These are phyloP conservation scores for Alternaria sp. DNA, from an alignment of 2,329 filamentous ascomycete genomes.

Conservation along the genomic window DNA sequence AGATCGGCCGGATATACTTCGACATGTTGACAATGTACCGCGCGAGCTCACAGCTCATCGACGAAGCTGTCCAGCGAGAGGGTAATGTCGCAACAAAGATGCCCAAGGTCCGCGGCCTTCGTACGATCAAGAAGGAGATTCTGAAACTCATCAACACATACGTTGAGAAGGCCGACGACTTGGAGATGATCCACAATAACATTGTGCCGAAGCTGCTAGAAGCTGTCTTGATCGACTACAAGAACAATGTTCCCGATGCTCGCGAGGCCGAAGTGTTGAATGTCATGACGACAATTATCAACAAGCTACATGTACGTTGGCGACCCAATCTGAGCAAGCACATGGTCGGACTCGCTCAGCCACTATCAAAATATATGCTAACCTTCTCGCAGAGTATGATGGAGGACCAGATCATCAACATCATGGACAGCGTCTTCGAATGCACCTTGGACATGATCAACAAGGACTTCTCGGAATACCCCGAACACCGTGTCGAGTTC, in stretches of 20 bases:
- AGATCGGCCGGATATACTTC: conserved; percentile 95
- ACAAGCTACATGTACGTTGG: conserved; percentile 88
- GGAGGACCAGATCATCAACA: conserved; percentile 96
- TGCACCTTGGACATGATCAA: conserved; percentile 99
- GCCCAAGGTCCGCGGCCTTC: conserved; percentile 90
- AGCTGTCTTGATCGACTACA: conserved; percentile 93
- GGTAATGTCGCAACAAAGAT: conserved; percentile 97
- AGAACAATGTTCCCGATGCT: conserved; percentile 93
- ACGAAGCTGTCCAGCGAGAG: conserved; percentile 84
- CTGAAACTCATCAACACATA: conserved; percentile 98
- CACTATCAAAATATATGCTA: conserved; percentile 19
- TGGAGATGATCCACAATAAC: conserved; percentile 88
- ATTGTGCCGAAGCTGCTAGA: conserved; percentile 97
- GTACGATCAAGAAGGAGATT: conserved; percentile 99
- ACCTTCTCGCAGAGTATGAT: conserved; percentile 72
- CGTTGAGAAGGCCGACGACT: conserved; percentile 95
- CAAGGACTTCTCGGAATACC: conserved; percentile 99
- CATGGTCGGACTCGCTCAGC: conserved; percentile 49
- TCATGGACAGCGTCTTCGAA: conserved; percentile 98
- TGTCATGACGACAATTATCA: conserved; percentile 97
- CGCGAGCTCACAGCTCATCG: conserved; percentile 94
- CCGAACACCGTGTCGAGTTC: conserved; percentile 98
- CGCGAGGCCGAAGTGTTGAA: conserved; percentile 96
- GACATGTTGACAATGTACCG: conserved; percentile 99
- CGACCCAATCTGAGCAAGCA: conserved; percentile 59